Conservation (phyloP, 495 filamentous ascomycete genomes). For the Coniosporium apollinis region DNA sequence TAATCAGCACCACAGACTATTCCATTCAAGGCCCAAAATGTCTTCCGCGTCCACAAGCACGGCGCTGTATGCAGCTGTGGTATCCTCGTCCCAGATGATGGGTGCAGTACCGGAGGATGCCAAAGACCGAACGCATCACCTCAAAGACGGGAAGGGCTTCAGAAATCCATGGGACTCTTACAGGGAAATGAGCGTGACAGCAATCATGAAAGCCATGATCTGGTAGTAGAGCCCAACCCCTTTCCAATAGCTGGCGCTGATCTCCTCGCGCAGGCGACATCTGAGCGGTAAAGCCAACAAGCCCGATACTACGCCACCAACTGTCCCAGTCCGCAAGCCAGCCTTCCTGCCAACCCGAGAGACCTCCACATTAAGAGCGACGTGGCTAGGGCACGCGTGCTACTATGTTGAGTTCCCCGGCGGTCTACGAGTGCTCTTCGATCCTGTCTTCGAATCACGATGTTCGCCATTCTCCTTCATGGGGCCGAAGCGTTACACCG, state of each 20-base stretch:
- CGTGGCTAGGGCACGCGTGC: conserved; percentile 93
- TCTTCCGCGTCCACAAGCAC: conserved; percentile 23
- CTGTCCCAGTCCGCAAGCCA: conserved; percentile 51
- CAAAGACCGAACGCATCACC: conserved; percentile 38
- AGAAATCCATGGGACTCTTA: conserved; percentile 35
- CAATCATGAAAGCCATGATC: conserved; percentile 5
- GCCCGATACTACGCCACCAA: conserved; percentile 48
- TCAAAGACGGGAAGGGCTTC: conserved; percentile 39
- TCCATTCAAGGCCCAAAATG: conserved; percentile 5
- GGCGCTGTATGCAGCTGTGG: conserved; percentile 36
- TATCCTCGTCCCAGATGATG: conserved; percentile 27
- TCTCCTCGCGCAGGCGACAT: conserved; percentile 28
- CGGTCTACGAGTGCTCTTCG: conserved; percentile 81
- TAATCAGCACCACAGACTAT: too few species aligned
- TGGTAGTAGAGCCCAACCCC: conserved; percentile 6
- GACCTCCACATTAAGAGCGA: conserved; percentile 55
- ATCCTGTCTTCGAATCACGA: conserved; percentile 83
- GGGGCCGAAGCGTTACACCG: conserved; percentile 68
- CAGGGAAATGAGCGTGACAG: conserved; percentile 5
- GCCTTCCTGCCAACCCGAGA: conserved; percentile 46
- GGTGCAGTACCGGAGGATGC: conserved; percentile 38
- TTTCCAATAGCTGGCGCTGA: too few species aligned
- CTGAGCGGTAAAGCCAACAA: conserved; percentile 40
- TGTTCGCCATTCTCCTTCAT: conserved; percentile 60
- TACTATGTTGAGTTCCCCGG: conserved; percentile 84